Conservation (phyloP, 768 basidiomycete species). For the Agaricus sinodeliciosus region DNA sequence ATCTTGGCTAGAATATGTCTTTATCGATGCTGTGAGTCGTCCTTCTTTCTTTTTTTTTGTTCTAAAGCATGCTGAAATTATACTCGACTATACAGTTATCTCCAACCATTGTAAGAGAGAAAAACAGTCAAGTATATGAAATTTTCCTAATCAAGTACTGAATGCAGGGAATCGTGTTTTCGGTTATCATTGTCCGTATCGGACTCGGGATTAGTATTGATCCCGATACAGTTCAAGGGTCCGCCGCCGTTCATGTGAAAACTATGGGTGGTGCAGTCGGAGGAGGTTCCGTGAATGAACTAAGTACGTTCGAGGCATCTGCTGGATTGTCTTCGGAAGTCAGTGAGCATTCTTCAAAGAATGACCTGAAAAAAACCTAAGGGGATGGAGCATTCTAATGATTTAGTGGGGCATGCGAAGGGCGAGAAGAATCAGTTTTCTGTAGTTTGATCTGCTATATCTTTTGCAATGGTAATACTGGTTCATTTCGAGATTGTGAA, state of each 20-base stretch:
- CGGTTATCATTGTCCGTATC: conserved; percentile 33
- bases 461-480: neutral
- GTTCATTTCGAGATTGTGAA: neutral
- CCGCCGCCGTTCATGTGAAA: neutral
- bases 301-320: conserved; percentile 7
- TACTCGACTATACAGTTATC: neutral
- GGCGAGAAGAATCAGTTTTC: neutral
- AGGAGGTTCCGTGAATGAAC: neutral
- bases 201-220: conserved; percentile 26
- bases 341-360: neutral
- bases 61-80: neutral
- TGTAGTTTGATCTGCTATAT: neutral
- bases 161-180: conserved; percentile 27
- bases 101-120: conserved; percentile 3
- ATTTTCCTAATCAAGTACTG: neutral
- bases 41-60: neutral
- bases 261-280: neutral
- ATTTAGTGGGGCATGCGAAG: neutral
- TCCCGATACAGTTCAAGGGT: conserved; percentile 5
- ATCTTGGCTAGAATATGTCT: conserved; percentile 29
- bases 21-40: conserved; percentile 27
- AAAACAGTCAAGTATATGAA: neutral
- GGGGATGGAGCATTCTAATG: neutral
- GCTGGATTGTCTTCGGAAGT: neutral
- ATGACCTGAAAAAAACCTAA: neutral